Conservation (phyloP, 768 basidiomycete genomes). For the Naganishia onofrii region DNA sequence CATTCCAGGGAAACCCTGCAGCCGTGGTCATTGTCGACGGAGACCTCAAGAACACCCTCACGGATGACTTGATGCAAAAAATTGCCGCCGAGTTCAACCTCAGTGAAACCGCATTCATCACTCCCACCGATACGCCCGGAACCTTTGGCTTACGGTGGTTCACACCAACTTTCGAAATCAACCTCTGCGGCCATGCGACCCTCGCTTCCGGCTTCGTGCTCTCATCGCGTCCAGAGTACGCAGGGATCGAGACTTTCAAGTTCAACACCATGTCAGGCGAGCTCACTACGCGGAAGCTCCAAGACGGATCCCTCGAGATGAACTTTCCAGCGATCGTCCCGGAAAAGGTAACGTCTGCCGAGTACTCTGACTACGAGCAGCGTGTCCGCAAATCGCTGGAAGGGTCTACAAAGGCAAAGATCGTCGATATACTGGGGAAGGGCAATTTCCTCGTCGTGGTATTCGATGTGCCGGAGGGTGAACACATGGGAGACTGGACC, state of each 20-base stretch:
- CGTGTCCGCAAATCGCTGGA: background rate
- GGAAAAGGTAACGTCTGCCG: background rate
- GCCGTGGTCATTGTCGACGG: slow-evolving; percentile 29
- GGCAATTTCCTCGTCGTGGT: slow-evolving; percentile 23
- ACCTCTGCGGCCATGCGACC: slow-evolving; percentile 34
- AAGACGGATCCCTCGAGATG: slow-evolving; percentile 25
- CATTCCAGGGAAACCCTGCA: slow-evolving; percentile 33
- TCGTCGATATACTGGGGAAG: slow-evolving; percentile 16
- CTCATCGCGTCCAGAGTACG: background rate
- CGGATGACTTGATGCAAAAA: slow-evolving; percentile 21
- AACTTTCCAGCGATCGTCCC: slow-evolving; percentile 31
- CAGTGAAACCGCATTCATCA: slow-evolving; percentile 33
- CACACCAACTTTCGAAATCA: slow-evolving; percentile 28
- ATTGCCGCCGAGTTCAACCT: slow-evolving; percentile 33
- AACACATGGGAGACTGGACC: slow-evolving; percentile 19
- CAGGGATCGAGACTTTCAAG: slow-evolving; percentile 1
- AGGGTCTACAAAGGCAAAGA: background rate
- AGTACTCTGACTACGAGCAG: slow-evolving; percentile 13
- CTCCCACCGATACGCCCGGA: background rate
- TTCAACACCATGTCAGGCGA: slow-evolving; percentile 26
- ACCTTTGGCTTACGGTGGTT: slow-evolving; percentile 29
- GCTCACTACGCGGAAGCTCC: slow-evolving; percentile 11
- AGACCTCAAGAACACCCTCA: slow-evolving; percentile 1
- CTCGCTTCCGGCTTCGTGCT: slow-evolving; percentile 30
- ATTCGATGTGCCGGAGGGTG: slow-evolving; percentile 5